A percentile compares a stretch with the other conserved stretches of the same genome.
phyloP scores from a whole-genome alignment of 169 alveolate species.

The Babesia ovata region DNA sequence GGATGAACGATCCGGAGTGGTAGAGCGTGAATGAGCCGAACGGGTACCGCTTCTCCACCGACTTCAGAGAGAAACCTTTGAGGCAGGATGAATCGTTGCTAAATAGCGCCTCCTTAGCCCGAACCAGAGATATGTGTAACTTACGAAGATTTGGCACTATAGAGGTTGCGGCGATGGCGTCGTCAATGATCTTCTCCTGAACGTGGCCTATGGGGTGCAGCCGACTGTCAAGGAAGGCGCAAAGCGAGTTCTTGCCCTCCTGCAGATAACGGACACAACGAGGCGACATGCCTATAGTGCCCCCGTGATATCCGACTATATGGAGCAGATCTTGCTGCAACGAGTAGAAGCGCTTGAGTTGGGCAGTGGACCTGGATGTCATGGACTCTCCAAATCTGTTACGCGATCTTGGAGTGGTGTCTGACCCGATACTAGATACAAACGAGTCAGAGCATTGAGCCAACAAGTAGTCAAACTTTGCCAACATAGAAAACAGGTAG shows the following conservation, averaged over 20 bases:
- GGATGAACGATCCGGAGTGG: slow-evolving; percentile 53
- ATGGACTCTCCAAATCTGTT: slow-evolving; percentile 28
- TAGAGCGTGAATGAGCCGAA: slow-evolving; percentile 51
- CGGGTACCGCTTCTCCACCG: slow-evolving; percentile 35
- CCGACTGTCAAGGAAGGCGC: slow-evolving; percentile 37
- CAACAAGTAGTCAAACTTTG: slow-evolving; percentile 34
- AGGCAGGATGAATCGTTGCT: slow-evolving; percentile 7
- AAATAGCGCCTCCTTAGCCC: slow-evolving; percentile 7
- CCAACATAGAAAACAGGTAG: slow-evolving; percentile 48
- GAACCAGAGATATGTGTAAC: slow-evolving; percentile 25
- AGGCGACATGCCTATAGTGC: slow-evolving; percentile 35
- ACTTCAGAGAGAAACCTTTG: slow-evolving; percentile 24
- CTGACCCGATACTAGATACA: slow-evolving; percentile 15
- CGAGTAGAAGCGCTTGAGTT: slow-evolving; percentile 40
- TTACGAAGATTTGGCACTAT: slow-evolving; percentile 11
- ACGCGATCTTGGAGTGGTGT: slow-evolving; percentile 16
- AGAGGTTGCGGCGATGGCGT: slow-evolving; percentile 51
- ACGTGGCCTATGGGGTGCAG: slow-evolving; percentile 37
- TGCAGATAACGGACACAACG: slow-evolving; percentile 29
- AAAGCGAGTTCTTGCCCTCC: slow-evolving; percentile 16
- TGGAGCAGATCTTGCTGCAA: slow-evolving; percentile 50
- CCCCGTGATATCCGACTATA: slow-evolving; percentile 46
- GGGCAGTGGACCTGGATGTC: not conserved
- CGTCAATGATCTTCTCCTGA: slow-evolving; percentile 16
- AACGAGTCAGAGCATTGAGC: slow-evolving; percentile 8